phyloP scores from a whole-genome alignment of 2,329 filamentous ascomycete species.

The Penicillium fuscoglaucum region DNA sequence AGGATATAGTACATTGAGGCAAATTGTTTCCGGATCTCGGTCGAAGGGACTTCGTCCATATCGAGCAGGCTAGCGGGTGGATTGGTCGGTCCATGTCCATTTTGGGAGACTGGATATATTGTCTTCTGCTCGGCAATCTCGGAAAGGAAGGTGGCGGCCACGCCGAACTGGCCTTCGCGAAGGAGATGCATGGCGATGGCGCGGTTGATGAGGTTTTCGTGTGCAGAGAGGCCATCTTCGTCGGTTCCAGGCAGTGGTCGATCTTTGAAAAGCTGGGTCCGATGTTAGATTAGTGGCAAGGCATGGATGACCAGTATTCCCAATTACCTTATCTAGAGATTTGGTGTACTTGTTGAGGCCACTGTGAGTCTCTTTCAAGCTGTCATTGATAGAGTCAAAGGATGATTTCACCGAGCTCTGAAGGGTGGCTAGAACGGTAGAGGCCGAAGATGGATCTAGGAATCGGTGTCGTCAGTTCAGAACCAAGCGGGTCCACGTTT shows the following conservation, averaged over 20 bases:
- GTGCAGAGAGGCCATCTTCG: conserved; percentile 74
- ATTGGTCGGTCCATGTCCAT: background rate
- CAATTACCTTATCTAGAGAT: conserved; percentile 72
- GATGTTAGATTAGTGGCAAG: background rate
- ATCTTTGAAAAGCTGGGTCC: conserved; percentile 62
- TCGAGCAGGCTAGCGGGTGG: conserved; percentile 47
- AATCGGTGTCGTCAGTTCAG: conserved; percentile 7
- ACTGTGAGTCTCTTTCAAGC: conserved; percentile 79
- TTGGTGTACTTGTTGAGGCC: conserved; percentile 82
- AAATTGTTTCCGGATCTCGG: conserved; percentile 76
- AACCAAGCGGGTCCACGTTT: conserved; percentile 8
- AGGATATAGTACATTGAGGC: conserved; percentile 88
- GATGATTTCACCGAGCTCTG: conserved; percentile 81
- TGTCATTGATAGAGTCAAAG: conserved; percentile 76
- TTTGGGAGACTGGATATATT: conserved; percentile 10
- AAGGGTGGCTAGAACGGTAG: conserved; percentile 75
- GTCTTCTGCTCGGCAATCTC: conserved; percentile 61
- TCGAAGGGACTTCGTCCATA: conserved; percentile 60
- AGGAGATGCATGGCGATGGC: conserved; percentile 96
- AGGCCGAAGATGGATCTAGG: conserved; percentile 69
- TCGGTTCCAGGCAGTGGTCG: conserved; percentile 72
- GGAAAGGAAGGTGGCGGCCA: conserved; percentile 79
- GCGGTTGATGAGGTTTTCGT: conserved; percentile 78
- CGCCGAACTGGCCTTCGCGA: conserved; percentile 87
- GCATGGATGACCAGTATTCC: conserved; percentile 11